Percentiles rank a stretch among this genome's conserved stretches.
Evolutionary conservation across 2,329 filamentous ascomycete genomes (phyloP).

Genomic region (Paramyrothecium roridum): DNA sequence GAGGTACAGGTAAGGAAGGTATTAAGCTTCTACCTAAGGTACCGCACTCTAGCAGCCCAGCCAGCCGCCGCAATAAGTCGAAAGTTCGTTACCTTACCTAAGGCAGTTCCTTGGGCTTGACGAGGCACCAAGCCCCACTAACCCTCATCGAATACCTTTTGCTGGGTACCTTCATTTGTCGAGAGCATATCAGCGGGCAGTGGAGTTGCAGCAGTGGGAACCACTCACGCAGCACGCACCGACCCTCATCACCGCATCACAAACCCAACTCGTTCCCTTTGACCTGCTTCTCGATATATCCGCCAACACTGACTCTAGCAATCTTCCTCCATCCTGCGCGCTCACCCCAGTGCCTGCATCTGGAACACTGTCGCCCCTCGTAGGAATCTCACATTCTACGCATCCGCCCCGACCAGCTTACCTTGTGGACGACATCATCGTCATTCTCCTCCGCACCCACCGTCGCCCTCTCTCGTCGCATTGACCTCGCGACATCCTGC

Average conservation of each 20-base stretch:
- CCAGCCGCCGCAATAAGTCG: no score
- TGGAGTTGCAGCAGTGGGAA: background rate
- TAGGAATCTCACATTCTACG: background rate
- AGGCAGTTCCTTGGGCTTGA: background rate
- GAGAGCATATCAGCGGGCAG: background rate
- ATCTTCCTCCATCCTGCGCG: background rate
- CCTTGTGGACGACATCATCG: background rate
- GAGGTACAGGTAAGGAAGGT: no score
- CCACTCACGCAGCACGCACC: background rate
- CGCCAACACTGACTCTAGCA: background rate
- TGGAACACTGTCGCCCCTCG: background rate
- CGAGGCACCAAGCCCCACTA: background rate
- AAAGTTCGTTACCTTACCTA: background rate
- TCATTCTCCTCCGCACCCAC: background rate
- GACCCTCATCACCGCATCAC: background rate
- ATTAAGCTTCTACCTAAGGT: no score
- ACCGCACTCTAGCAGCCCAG: no score
- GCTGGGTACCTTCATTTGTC: background rate
- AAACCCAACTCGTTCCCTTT: background rate
- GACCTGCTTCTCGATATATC: background rate
- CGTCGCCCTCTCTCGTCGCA: background rate
- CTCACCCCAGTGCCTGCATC: background rate
- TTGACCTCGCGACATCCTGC: background rate
- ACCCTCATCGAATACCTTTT: background rate
- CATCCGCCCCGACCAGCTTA: background rate